Base-by-base conservation (phyloP, 352 stramenopile species). In the Phytophthora nicotianae region DNA sequence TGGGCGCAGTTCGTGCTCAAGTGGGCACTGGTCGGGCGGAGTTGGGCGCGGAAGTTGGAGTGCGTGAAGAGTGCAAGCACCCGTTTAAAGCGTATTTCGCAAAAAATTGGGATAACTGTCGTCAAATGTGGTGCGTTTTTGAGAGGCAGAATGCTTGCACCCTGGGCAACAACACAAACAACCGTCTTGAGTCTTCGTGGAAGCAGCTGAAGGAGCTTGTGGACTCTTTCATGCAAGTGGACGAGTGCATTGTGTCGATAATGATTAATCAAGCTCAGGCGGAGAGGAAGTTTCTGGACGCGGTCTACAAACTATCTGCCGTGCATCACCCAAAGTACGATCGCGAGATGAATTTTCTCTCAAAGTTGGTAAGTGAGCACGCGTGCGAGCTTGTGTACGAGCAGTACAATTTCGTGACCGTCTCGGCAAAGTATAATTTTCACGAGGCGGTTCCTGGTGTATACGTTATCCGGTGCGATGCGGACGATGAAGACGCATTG, bases 91-190 rank as follows among this genome's bases (percentile, higher is more conserved):
- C 19, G 0, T 70, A 77, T 20, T 65, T 73, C 54, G 33, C 7
- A 0, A 70, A 68, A n/a, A 77, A 68, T 20, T 77, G 54, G 64
- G 50, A 69, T 13, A 32, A 5, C 13, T 71, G 58, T 40, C 11
- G 35, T 1, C 21, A 45, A 1, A 35, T 60, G 38, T 70, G 64
- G 68, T 72, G 59, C 6, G 46, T 54, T 0, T 68, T 59, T 21
- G 33, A 50, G 8, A 50, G 43, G 0, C n/a, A 64, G 16, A 67
- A 63, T 33, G 42, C 41, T 23, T 41, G 56, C 8, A 70, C 50
- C n/a, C n/a, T 70, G 4, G 55, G 51, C 0, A 77, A 60, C 55
- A 65, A 73, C 29, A 68, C 68, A 1, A 77, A 77, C 42, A 77
- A 77, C 29, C 17, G 51, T 17, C 21, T 74, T 6, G 64, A 77